Evolutionary conservation across 2,329 filamentous ascomycete genomes (phyloP).

Genomic region (Colletotrichum cereale): DNA sequence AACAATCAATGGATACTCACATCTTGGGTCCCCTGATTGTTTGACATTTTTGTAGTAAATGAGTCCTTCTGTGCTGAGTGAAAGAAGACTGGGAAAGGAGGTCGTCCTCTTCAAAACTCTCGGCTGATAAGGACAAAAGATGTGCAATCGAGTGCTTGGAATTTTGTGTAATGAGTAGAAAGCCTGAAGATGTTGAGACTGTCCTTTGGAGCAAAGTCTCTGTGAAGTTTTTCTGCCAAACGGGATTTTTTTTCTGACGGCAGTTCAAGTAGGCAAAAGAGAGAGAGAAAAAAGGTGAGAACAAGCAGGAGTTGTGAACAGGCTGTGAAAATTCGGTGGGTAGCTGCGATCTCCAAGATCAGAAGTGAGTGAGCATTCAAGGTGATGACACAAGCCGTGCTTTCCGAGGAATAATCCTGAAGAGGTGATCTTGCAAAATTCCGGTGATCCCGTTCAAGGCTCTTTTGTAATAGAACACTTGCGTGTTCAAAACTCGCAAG

Average conservation of each 20-base stretch:
- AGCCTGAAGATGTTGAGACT: not conserved
- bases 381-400: not conserved
- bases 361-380: not conserved
- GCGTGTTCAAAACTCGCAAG: not conserved
- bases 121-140: not conserved
- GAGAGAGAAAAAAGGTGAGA: not conserved
- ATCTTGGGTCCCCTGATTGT: conserved; percentile 7
- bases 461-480: not conserved
- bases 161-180: not conserved
- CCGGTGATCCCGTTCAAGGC: not conserved
- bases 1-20: not conserved
- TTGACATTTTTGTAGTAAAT: not conserved
- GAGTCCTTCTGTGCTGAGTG: not conserved
- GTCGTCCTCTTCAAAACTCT: not conserved
- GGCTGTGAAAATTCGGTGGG: not conserved
- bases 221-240: too few species aligned
- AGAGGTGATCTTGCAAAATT: not conserved
- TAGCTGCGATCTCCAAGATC: not conserved
- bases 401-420: not conserved
- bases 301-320: too few species aligned
- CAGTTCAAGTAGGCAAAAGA: not conserved
- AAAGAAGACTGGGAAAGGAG: not conserved
- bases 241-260: not conserved
- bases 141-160: not conserved
- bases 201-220: not conserved